These are phyloP conservation scores for Stagonosporopsis tanaceti DNA, from an alignment of 2,329 filamentous ascomycete species.

Conservation along the genomic window DNA sequence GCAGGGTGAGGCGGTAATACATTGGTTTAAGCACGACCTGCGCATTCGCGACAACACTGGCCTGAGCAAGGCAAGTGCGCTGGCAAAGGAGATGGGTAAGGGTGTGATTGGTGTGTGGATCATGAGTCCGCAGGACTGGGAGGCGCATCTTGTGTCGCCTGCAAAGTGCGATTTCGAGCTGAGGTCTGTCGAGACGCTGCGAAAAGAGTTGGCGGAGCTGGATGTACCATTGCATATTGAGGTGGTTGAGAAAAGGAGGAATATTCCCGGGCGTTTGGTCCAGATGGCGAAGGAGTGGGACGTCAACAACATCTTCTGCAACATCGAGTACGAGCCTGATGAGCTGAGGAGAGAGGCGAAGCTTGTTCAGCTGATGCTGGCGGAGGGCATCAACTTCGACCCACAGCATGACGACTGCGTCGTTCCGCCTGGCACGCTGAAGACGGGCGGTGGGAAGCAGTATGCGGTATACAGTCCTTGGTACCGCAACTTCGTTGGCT, in stretches of 20 bases:
- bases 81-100: slow-evolving; percentile 71
- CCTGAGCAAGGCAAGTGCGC: slow-evolving; percentile 70
- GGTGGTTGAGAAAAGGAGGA: slow-evolving; percentile 70
- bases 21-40: slow-evolving; percentile 91
- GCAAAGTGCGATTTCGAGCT: slow-evolving; percentile 82
- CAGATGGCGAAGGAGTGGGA: slow-evolving; percentile 75
- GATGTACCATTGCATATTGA: slow-evolving; percentile 82
- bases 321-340: slow-evolving; percentile 92
- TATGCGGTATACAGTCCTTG: slow-evolving; percentile 87
- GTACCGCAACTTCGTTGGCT: slow-evolving; percentile 77
- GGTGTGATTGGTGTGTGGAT: slow-evolving; percentile 81
- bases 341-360: slow-evolving; percentile 80
- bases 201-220: slow-evolving; percentile 70
- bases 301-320: slow-evolving; percentile 78
- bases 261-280: slow-evolving; percentile 68
- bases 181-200: slow-evolving; percentile 72
- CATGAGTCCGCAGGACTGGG: slow-evolving; percentile 82
- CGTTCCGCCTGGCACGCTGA: slow-evolving; percentile 75
- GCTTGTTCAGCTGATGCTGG: slow-evolving; percentile 67
- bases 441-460: slow-evolving; percentile 74
- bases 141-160: slow-evolving; percentile 78
- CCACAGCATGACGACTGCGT: slow-evolving; percentile 83
- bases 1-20: slow-evolving; percentile 70
- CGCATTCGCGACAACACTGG: slow-evolving; percentile 77
- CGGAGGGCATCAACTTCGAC: slow-evolving; percentile 72